Percentiles rank a stretch among this genome's conserved stretches.
Evolutionary conservation across 768 basidiomycete genomes (phyloP).

Genomic region (Boletus reticuloceps): DNA sequence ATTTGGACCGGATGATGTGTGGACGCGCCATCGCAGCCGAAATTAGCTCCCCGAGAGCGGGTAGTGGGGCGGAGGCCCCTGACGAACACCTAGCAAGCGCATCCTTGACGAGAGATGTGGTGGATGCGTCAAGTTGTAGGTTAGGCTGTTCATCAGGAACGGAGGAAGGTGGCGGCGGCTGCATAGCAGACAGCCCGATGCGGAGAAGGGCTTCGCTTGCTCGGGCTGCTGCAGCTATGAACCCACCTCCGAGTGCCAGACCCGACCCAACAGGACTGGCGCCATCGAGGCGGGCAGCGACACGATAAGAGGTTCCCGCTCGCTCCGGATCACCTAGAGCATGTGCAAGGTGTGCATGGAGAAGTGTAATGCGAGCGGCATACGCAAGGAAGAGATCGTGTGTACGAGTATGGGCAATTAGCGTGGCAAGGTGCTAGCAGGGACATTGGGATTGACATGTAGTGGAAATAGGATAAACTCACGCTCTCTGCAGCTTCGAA

Average conservation of each 20-base stretch:
- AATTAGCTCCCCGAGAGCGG: conserved; percentile 13
- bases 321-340: conserved; percentile 50
- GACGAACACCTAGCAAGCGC: conserved; percentile 26
- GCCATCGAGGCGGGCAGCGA: conserved; percentile 52
- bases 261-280: conserved; percentile 26
- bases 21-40: conserved; percentile 19
- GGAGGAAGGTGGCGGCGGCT: background rate
- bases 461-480: conserved; percentile 10
- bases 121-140: conserved; percentile 15
- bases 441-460: background rate
- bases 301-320: conserved; percentile 60
- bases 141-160: background rate
- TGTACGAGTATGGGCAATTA: conserved; percentile 64
- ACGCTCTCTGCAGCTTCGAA: conserved; percentile 63
- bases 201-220: conserved; percentile 52
- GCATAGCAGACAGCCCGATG: conserved; percentile 39
- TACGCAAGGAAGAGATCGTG: conserved; percentile 53
- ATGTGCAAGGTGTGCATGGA: conserved; percentile 74
- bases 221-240: conserved; percentile 47
- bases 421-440: conserved; percentile 36
- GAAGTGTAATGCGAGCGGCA: conserved; percentile 60
- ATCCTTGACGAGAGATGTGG: conserved; percentile 22
- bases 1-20: conserved; percentile 30
- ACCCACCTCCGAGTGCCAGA: conserved; percentile 27
- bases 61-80: conserved; percentile 17